Percentiles rank a stretch among this genome's conserved stretches.
These are phyloP conservation scores for Chaetomium sp. DNA, from an alignment of 2,329 filamentous ascomycete species.

Conservation along the genomic window DNA sequence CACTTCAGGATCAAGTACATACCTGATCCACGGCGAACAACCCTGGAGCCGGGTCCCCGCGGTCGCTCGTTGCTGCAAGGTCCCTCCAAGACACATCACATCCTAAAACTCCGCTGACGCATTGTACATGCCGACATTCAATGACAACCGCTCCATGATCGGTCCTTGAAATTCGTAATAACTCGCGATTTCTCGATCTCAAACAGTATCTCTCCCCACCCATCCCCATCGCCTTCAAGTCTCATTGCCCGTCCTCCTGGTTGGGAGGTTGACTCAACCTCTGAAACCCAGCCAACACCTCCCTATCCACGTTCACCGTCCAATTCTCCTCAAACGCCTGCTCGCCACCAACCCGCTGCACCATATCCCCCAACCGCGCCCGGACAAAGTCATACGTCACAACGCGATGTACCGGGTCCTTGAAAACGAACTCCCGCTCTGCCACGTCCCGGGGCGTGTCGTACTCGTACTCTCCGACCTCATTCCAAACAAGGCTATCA, in stretches of 20 bases:
- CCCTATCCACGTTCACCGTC: conserved; percentile 67
- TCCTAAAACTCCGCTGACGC: too few species aligned
- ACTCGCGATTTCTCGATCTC: not conserved
- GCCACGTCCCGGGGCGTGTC: conserved; percentile 50
- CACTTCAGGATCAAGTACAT: too few species aligned
- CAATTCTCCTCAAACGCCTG: conserved; percentile 61
- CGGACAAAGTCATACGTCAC: conserved; percentile 59
- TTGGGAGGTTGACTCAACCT: conserved; percentile 24
- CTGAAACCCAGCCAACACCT: conserved; percentile 61
- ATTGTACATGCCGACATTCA: too few species aligned
- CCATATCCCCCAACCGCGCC: conserved; percentile 52
- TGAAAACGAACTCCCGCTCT: conserved; percentile 46
- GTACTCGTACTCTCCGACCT: conserved; percentile 38
- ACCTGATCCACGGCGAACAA: too few species aligned
- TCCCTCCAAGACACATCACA: too few species aligned
- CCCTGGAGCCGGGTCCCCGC: too few species aligned
- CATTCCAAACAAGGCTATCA: conserved; percentile 38
- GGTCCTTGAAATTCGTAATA: too few species aligned
- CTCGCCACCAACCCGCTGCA: conserved; percentile 57
- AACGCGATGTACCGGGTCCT: conserved; percentile 63
- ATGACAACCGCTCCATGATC: too few species aligned
- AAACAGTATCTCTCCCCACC: not conserved
- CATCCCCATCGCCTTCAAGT: not conserved
- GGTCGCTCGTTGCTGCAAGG: too few species aligned
- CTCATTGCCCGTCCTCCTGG: not conserved